Evolutionary conservation across 768 basidiomycete species (phyloP).

Genomic region (Podaxis sp.): DNA sequence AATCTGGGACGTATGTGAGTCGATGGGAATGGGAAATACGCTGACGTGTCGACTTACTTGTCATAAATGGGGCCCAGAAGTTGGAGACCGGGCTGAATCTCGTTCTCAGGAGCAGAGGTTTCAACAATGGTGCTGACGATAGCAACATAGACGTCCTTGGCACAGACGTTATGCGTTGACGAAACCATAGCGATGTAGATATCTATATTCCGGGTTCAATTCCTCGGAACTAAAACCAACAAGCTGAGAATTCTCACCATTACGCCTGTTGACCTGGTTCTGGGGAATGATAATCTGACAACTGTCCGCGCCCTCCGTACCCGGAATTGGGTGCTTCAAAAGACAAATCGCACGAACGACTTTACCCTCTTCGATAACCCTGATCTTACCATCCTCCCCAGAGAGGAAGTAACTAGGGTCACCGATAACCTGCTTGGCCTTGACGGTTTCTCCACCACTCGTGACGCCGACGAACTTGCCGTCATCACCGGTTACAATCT

Average conservation of each 20-base stretch:
- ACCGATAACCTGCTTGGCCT: conserved; percentile 96
- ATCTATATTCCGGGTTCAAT: conserved; percentile 46
- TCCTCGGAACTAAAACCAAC: background rate
- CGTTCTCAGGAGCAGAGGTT: conserved; percentile 86
- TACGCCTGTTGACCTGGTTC: conserved; percentile 91
- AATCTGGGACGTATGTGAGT: conserved; percentile 53
- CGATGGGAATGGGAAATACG: conserved; percentile 12
- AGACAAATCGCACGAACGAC: conserved; percentile 97
- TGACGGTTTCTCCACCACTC: conserved; percentile 87
- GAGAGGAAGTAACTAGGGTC: conserved; percentile 97
- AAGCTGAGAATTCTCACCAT: conserved; percentile 59
- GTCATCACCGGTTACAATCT: conserved; percentile 80
- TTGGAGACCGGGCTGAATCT: conserved; percentile 89
- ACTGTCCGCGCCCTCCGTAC: conserved; percentile 93
- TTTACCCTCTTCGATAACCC: conserved; percentile 90
- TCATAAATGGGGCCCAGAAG: conserved; percentile 92
- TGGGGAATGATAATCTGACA: conserved; percentile 98
- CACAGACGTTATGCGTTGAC: conserved; percentile 95
- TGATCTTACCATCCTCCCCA: conserved; percentile 72
- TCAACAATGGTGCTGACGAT: conserved; percentile 99
- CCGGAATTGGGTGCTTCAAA: conserved; percentile 97
- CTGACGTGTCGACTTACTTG: conserved; percentile 57
- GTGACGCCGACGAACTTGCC: conserved; percentile 95
- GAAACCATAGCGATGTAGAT: conserved; percentile 99
- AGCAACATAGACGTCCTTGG: conserved; percentile 92